phyloP scores from a whole-genome alignment of 805 yeast species.

The Sugiyamaella chiloensis region DNA sequence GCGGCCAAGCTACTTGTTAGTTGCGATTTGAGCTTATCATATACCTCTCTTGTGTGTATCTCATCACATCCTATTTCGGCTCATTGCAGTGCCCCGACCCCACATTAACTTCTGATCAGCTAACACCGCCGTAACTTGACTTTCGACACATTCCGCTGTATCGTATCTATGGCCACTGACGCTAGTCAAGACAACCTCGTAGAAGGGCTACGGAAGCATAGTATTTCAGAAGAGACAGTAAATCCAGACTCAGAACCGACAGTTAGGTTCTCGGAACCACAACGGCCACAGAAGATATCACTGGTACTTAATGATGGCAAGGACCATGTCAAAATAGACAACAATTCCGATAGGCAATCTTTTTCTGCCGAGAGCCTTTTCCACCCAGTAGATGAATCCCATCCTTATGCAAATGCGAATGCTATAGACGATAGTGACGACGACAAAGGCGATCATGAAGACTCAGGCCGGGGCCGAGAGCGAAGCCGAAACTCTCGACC shows the following conservation, averaged over 20 bases:
- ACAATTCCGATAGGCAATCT: not conserved
- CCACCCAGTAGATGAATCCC: conserved; percentile 6
- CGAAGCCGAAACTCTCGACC: not conserved
- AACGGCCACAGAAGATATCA: conserved; percentile 4
- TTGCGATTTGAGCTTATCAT: too few relatives aligned
- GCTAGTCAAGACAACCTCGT: not conserved
- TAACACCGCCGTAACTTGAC: too few relatives aligned
- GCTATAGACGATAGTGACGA: not conserved
- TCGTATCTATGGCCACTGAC: not conserved
- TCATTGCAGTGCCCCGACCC: not conserved
- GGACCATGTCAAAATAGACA: conserved; percentile 1
- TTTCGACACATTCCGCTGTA: too few relatives aligned
- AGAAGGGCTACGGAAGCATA: not conserved
- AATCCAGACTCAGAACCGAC: not conserved
- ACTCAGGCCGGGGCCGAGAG: not conserved
- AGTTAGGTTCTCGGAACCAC: not conserved
- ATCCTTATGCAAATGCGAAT: not conserved
- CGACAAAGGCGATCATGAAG: not conserved
- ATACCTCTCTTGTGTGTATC: not conserved
- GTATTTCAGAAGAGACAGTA: not conserved
- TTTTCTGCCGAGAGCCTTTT: conserved; percentile 12
- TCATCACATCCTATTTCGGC: not conserved
- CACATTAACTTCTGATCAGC: too few relatives aligned
- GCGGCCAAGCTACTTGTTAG: too few relatives aligned
- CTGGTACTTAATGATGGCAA: conserved; percentile 9